Evolutionary conservation across 2,329 filamentous ascomycete species (phyloP), one percentile per base, ranked within the genome.

Genomic region (Fusarium mundagurra): DNA sequence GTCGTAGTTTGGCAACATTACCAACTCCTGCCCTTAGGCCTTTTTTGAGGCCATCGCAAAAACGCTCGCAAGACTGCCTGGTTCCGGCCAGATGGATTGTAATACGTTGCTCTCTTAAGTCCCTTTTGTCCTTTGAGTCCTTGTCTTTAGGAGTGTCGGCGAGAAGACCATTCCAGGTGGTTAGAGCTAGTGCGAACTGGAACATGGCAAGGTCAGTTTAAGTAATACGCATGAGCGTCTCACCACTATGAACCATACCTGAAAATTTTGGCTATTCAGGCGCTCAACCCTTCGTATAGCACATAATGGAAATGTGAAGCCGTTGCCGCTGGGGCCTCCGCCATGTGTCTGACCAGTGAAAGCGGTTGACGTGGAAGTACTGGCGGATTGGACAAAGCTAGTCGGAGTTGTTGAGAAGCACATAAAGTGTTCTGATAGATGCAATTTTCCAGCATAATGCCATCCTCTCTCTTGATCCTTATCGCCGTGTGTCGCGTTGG

Each of bases 371-470:
- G 93, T 92, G 72, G 91, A 92, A 27, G 93, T 91, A 82, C 92
- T 97, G 22, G 96, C 93, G 2, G 92, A 92, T 72, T 91, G 92
- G 47, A 94, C 83, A 83, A 98, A 98, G 85, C 94, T 97, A 16
- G 94, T 93, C 22, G 94, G 92, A 60, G 96, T 94, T 13, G 96
- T 98, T 1, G 95, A 98, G 86, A 99, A 99, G 87, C 95, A 98
- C 77, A 99, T 91, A 84, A 93, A 99, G 77, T 93, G 90, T 85
- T 99, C 96, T 82, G 95, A 98, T 73, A 99, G 86, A 82, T 99
- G 96, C 60, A 99, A 89, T 83, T 95, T 95, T 58, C 96, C 96
- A 31, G 92, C 92, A 85, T 99, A 98, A 81, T 95, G 93, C 84
- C 93, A 97, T 76, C 94, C 94, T 77, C 90, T 88, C 67, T 92